Percentiles rank a stretch among this genome's conserved stretches.
These are phyloP conservation scores for Hericium coralloides DNA, from an alignment of 768 basidiomycete genomes.

Conservation along the genomic window DNA sequence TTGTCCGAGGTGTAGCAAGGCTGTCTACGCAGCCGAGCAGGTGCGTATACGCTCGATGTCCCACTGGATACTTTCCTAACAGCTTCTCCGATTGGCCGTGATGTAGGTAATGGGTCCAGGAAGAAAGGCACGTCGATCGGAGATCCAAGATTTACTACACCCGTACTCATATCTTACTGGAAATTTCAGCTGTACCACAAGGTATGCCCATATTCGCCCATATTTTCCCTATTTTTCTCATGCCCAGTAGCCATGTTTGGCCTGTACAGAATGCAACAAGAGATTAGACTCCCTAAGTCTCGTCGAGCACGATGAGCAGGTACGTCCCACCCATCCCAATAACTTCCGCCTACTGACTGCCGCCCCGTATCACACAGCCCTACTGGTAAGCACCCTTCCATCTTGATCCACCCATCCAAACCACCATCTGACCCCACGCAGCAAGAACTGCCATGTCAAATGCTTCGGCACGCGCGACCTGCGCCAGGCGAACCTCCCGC, in stretches of 20 bases:
- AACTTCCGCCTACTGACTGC: slow-evolving; percentile 1
- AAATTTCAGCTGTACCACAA: slow-evolving; percentile 65
- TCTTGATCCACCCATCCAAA: not conserved
- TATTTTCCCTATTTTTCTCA: not conserved
- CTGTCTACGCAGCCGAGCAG: slow-evolving; percentile 87
- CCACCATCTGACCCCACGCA: slow-evolving; percentile 22
- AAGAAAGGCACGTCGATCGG: slow-evolving; percentile 53
- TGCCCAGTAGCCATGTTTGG: slow-evolving; percentile 57
- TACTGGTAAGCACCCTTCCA: slow-evolving; percentile 29
- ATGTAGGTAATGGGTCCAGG: slow-evolving; percentile 76
- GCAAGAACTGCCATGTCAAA: slow-evolving; percentile 77
- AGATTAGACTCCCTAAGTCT: slow-evolving; percentile 69
- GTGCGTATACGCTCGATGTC: slow-evolving; percentile 26
- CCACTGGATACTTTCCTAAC: too few species aligned
- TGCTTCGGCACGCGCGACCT: slow-evolving; percentile 71
- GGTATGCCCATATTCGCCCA: slow-evolving; percentile 28
- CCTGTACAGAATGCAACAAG: slow-evolving; percentile 70
- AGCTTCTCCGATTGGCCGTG: not conserved
- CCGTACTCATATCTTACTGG: too few species aligned
- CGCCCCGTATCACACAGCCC: slow-evolving; percentile 21
- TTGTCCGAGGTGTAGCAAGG: slow-evolving; percentile 67
- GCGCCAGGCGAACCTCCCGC: slow-evolving; percentile 60
- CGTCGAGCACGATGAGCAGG: slow-evolving; percentile 79
- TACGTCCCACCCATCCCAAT: slow-evolving; percentile 20
- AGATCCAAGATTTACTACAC: too few species aligned